Evolutionary conservation across 1,284 basidiomycete genomes (phyloP).

Genomic region (Chalciporus sp.): DNA sequence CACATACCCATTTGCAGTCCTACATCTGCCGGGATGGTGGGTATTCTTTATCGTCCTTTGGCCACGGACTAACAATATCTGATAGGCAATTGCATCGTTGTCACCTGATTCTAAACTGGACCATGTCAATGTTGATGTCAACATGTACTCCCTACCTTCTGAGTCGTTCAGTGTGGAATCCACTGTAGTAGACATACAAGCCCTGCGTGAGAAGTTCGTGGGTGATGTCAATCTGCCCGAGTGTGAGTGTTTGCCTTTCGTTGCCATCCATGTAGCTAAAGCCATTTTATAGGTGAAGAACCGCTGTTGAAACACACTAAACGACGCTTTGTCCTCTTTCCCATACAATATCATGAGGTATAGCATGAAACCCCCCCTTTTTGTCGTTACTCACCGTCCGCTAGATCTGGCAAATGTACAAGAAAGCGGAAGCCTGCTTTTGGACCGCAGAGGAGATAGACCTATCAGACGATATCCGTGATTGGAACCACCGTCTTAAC

Average conservation of each 20-base stretch:
- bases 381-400: too few species aligned
- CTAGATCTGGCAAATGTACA: conserved; percentile 95
- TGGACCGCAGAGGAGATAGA: conserved; percentile 99
- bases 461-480: conserved; percentile 88
- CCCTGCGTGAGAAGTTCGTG: conserved; percentile 48
- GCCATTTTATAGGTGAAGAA: conserved; percentile 55
- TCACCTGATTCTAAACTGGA: conserved; percentile 36
- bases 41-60: not conserved
- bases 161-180: conserved; percentile 23
- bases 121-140: conserved; percentile 35
- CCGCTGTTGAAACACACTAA: conserved; percentile 82
- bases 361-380: too few species aligned
- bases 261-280: not conserved
- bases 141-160: conserved; percentile 38
- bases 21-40: conserved; percentile 46
- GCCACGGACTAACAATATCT: conserved; percentile 34
- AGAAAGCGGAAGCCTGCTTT: conserved; percentile 90
- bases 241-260: conserved; percentile 41
- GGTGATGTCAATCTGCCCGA: conserved; percentile 69
- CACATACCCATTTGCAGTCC: not conserved
- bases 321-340: conserved; percentile 89
- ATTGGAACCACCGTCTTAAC: conserved; percentile 94
- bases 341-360: conserved; percentile 86
- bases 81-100: conserved; percentile 40
- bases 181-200: conserved; percentile 24